Conservation (phyloP, 2,329 filamentous ascomycete species). For the Fusarium sp. region DNA sequence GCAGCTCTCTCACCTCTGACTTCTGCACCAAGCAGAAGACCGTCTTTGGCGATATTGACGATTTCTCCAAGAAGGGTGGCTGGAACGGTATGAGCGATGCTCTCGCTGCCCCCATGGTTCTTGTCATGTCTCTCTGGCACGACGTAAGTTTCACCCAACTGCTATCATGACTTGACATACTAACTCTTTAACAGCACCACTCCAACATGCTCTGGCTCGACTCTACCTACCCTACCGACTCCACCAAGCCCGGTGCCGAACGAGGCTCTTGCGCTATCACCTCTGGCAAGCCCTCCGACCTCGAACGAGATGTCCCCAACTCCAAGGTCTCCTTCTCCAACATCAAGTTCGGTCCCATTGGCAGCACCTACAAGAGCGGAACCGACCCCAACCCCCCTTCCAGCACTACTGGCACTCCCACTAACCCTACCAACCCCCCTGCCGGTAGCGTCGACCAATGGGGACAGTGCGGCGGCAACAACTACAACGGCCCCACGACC, state of each 20-base stretch:
- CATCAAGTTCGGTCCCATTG: conserved; percentile 67
- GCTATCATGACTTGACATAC: not conserved
- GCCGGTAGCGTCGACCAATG: conserved; percentile 42
- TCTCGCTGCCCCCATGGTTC: conserved; percentile 57
- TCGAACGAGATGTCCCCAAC: conserved; percentile 59
- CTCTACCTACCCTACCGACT: conserved; percentile 67
- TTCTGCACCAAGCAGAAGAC: conserved; percentile 71
- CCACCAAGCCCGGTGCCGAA: conserved; percentile 58
- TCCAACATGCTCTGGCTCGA: conserved; percentile 82
- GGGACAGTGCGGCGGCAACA: conserved; percentile 53
- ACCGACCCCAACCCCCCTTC: conserved; percentile 20
- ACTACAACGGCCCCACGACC: conserved; percentile 50
- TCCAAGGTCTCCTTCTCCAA: conserved; percentile 68
- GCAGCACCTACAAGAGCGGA: conserved; percentile 57
- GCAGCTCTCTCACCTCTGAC: conserved; percentile 63
- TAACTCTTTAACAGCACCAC: conserved; percentile 55
- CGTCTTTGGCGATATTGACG: conserved; percentile 64
- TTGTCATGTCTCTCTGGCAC: conserved; percentile 68
- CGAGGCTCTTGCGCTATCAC: conserved; percentile 65
- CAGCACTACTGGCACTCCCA: not conserved
- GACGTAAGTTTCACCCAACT: conserved; percentile 56
- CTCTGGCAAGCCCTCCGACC: conserved; percentile 56
- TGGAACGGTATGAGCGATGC: conserved; percentile 65
- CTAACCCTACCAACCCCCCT: conserved; percentile 9
- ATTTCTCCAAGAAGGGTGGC: conserved; percentile 68